Conservation (phyloP, 1,284 basidiomycete species). For the Apiotrichum gamsii region DNA sequence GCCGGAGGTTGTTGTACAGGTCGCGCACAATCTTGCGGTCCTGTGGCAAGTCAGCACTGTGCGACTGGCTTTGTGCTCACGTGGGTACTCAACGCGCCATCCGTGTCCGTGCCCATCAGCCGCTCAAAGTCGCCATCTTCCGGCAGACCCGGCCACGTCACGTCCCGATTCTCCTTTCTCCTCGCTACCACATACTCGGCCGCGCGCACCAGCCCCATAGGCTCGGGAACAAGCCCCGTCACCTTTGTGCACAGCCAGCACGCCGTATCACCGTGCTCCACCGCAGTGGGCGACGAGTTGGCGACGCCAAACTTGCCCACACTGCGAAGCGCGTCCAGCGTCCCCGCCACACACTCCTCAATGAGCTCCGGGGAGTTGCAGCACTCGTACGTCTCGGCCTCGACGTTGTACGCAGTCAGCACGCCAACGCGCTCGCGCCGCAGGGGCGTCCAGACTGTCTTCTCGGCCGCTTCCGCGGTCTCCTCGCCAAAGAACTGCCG, state of each 20-base stretch:
- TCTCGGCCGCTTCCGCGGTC: not conserved
- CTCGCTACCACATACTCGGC: not conserved
- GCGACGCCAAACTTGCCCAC: no score
- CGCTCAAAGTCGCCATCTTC: slow-evolving; percentile 1
- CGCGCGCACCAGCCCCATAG: not conserved
- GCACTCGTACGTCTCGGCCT: not conserved
- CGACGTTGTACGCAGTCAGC: not conserved
- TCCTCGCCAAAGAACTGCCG: not conserved
- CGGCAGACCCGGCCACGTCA: not conserved
- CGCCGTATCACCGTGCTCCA: no score
- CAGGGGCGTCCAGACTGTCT: not conserved
- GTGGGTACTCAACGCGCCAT: no score
- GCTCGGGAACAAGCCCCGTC: not conserved
- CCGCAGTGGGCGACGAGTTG: no score
- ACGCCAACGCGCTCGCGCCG: not conserved
- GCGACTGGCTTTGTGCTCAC: not conserved
- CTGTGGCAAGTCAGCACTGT: not conserved
- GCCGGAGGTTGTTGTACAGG: not conserved
- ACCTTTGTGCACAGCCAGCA: slow-evolving; percentile 1
- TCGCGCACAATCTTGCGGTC: not conserved
- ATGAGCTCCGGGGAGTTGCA: not conserved
- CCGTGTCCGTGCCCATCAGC: not conserved
- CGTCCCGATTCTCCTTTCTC: not conserved
- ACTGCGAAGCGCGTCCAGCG: not conserved
- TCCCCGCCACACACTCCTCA: not conserved